These are phyloP conservation scores for Tricholoma flavovirens DNA, from an alignment of 768 basidiomycete species.

Conservation along the genomic window DNA sequence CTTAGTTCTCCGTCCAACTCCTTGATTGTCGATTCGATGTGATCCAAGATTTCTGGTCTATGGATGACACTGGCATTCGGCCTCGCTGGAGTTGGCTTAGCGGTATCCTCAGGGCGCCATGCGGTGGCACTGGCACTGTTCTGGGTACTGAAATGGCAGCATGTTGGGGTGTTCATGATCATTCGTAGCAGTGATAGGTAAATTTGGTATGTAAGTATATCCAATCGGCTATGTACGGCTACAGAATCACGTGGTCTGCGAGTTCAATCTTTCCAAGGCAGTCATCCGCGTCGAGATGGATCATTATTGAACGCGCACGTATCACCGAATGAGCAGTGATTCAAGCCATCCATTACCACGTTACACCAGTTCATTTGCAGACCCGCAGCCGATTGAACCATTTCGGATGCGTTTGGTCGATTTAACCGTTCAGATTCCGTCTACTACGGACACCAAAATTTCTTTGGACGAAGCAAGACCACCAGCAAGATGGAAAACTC, in stretches of 20 bases:
- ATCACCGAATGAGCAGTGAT: conserved; percentile 1
- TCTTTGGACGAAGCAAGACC: conserved; percentile 20
- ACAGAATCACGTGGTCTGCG: not conserved
- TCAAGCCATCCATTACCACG: not conserved
- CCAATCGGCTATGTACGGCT: too few relatives aligned
- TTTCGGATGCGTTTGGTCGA: conserved; percentile 26
- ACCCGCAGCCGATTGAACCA: not conserved
- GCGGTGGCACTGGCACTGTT: conserved; percentile 15
- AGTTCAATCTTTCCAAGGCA: not conserved
- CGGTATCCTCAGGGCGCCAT: conserved; percentile 40
- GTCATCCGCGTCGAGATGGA: not conserved
- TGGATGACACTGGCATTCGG: conserved; percentile 34
- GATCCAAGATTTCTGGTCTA: conserved; percentile 51
- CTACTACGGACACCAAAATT: conserved; percentile 29
- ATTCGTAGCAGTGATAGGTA: too few relatives aligned
- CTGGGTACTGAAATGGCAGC: not conserved
- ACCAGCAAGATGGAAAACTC: conserved; percentile 66
- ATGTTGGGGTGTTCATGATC: not conserved
- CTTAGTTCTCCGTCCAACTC: conserved; percentile 50
- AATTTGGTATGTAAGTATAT: too few relatives aligned
- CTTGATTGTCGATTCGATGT: conserved; percentile 51
- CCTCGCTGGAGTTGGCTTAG: conserved; percentile 24
- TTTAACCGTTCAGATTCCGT: conserved; percentile 54
- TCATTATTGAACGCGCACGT: not conserved
- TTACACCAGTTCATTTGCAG: conserved; percentile 1